Evolutionary conservation across 805 yeast genomes (phyloP).

Genomic region (Clavispora santaluciae): DNA sequence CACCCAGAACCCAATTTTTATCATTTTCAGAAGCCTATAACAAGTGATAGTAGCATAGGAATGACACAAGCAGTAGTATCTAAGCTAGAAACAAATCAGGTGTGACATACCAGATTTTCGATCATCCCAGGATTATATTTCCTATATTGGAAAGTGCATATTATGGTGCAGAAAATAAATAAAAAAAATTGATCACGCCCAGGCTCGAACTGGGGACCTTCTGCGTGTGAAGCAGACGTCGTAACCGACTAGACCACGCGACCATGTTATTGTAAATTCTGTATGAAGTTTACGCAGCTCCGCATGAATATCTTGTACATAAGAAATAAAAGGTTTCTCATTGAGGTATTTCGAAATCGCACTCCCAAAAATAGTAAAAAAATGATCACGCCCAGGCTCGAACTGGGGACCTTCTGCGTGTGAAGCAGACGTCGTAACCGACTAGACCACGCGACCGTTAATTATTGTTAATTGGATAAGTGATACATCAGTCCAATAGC

Average conservation of each 20-base stretch:
- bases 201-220: constrained; percentile 21
- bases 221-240: constrained; percentile 20
- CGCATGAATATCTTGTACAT: too few species aligned
- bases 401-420: constrained; percentile 22
- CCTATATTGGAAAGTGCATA: not conserved
- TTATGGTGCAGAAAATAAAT: not conserved
- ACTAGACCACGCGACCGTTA: constrained; percentile 19
- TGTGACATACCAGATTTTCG: too few species aligned
- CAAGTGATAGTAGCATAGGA: too few species aligned
- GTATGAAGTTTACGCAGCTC: too few species aligned
- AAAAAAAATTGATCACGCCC: constrained; percentile 15
- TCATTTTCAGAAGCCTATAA: too few species aligned
- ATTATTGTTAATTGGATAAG: not conserved
- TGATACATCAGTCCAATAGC: not conserved
- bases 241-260: constrained; percentile 11
- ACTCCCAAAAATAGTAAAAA: constrained; percentile 2
- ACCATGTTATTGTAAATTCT: not conserved
- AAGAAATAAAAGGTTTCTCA: too few species aligned
- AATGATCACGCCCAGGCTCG: constrained; percentile 21
- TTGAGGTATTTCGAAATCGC: not conserved
- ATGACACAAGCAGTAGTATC: too few species aligned
- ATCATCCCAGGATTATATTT: too few species aligned
- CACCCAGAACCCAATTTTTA: too few species aligned
- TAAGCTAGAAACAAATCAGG: too few species aligned
- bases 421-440: constrained; percentile 20